Base-by-base conservation (phyloP, 768 basidiomycete species). In the Filobasidium wieringae region DNA sequence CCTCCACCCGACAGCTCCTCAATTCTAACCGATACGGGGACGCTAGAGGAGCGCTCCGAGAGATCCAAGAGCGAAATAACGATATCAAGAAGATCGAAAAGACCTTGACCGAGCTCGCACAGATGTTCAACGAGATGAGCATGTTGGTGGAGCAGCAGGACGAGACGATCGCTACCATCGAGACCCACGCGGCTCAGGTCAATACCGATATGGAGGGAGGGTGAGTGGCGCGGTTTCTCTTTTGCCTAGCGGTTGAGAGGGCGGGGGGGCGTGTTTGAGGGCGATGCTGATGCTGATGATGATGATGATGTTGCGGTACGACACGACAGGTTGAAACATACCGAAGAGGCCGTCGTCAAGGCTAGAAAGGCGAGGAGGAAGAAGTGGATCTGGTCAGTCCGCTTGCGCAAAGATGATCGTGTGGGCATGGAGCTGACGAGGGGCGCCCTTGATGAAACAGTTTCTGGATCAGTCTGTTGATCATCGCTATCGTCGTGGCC, bases 291-390 rank as follows among this genome's bases (percentile, higher is more conserved):
- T n/a, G n/a, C n/a, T n/a, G n/a, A n/a, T n/a, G n/a, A n/a, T n/a
- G n/a, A n/a, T n/a, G n/a, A n/a, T n/a, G n/a, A n/a, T n/a, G n/a
- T n/a, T n/a, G n/a, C n/a, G n/a, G 41, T 30, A 30, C 39, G 31
- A 14, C 30, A 22, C 22, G n/a, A 17, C 55, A 95, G 91, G 60
- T 75, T 89, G 52, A 77, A 80, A 61, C 86, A 95, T 71, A 88
- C 89, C 0, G 82, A 86, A 47, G 87, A 86, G 68, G 93, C 92
- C 7, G 86, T 96, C 53, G 78, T 76, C 34, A 88, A 86, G 34
- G 93, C 93, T 22, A 80, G 86, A 30, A 81, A 85, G 31, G 93
- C 93, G 22, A 84, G 93, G 60, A 88, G 85, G 75, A 96, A 93
- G 80, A 84, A 91, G 67, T 95, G 91, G 90, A 92, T 93, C 72